phyloP scores from a whole-genome alignment of 2,329 filamentous ascomycete genomes.

The Esteya vermicola region DNA sequence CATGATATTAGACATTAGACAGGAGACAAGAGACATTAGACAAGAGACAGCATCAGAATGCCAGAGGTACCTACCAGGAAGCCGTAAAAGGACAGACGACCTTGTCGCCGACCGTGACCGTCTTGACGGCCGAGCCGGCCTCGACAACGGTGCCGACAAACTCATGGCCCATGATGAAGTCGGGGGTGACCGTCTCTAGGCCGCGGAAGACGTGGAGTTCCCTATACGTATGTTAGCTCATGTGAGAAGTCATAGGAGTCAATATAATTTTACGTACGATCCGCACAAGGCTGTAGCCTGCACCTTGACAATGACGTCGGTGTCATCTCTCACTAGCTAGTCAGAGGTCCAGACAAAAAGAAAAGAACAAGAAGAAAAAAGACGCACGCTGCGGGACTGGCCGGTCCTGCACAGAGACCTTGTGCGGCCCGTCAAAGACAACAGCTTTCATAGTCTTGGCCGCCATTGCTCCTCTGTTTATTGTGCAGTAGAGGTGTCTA shows the following conservation, averaged over 20 bases:
- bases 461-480: not conserved
- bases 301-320: slow-evolving; percentile 73
- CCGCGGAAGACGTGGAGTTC: slow-evolving; percentile 82
- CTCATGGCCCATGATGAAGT: slow-evolving; percentile 66
- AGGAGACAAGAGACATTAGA: too few species aligned
- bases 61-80: slow-evolving; percentile 44
- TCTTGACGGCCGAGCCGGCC: slow-evolving; percentile 51
- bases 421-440: slow-evolving; percentile 66
- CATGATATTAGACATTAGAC: too few species aligned
- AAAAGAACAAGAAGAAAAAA: too few species aligned
- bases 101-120: slow-evolving; percentile 58
- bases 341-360: not conserved
- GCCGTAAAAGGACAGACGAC: slow-evolving; percentile 75
- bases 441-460: slow-evolving; percentile 68
- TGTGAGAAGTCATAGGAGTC: slow-evolving; percentile 19
- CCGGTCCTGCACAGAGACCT: slow-evolving; percentile 63
- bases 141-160: slow-evolving; percentile 67
- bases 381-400: slow-evolving; percentile 54
- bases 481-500: too few species aligned
- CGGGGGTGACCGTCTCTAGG: slow-evolving; percentile 53
- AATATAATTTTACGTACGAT: slow-evolving; percentile 41
- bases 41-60: not conserved
- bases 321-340: slow-evolving; percentile 44
- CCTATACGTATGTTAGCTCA: too few species aligned
- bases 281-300: slow-evolving; percentile 75